phyloP scores from a whole-genome alignment of 495 filamentous ascomycete species.

The Annulohypoxylon nitens region DNA sequence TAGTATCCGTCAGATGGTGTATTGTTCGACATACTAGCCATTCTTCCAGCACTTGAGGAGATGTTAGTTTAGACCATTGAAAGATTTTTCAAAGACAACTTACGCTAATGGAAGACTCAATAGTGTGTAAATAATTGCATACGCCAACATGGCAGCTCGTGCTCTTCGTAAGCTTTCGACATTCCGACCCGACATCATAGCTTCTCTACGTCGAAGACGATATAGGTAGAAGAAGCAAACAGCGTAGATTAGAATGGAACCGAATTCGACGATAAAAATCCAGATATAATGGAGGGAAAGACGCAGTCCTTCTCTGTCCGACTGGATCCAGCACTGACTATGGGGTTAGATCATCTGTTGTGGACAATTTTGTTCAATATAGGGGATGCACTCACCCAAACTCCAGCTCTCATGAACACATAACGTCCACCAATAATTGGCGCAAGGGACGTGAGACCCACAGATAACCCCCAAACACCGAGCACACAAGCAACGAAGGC shows the following conservation, averaged over 20 bases:
- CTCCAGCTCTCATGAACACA: constrained; percentile 66
- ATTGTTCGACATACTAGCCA: constrained; percentile 67
- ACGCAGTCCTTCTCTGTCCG: constrained; percentile 51
- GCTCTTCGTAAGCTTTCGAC: constrained; percentile 26
- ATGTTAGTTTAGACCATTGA: constrained; percentile 37
- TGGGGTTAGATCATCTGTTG: constrained; percentile 14
- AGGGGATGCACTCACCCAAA: constrained; percentile 61
- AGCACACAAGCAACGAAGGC: constrained; percentile 61
- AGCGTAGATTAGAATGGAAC: constrained; percentile 69
- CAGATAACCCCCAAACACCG: constrained; percentile 64
- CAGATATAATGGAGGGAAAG: constrained; percentile 75
- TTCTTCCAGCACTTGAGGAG: constrained; percentile 72
- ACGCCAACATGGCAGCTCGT: constrained; percentile 45
- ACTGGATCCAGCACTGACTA: constrained; percentile 68
- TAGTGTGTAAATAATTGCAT: constrained; percentile 41
- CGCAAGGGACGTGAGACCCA: constrained; percentile 64
- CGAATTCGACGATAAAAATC: constrained; percentile 75
- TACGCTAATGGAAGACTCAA: constrained; percentile 47
- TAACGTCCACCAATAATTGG: constrained; percentile 59
- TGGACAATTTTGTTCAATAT: neutral
- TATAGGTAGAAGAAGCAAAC: constrained; percentile 68
- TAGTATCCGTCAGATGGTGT: constrained; percentile 65
- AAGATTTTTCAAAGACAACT: constrained; percentile 5
- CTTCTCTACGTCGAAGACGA: constrained; percentile 54
- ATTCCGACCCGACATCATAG: constrained; percentile 22